Evolutionary conservation across 192 early-diverging fungal species (phyloP), one percentile per base, ranked within the genome.

Genomic region (Coemansia umbellata): DNA sequence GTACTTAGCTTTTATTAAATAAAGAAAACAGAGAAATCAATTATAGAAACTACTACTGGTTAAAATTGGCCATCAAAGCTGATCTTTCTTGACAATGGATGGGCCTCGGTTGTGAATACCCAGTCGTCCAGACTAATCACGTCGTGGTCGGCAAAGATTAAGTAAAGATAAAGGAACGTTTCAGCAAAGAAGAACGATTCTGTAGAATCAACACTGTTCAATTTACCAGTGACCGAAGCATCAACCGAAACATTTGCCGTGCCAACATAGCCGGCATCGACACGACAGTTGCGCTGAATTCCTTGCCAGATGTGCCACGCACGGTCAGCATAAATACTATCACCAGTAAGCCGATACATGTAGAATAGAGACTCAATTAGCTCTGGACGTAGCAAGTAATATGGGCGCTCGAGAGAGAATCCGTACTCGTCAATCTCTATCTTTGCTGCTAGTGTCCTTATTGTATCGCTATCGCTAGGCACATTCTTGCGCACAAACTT

Each of bases 31-130:
- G 33, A 35, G 19, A 47, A 47, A 1, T 8, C 5, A 2, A 24
- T 14, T 2, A 17, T 26, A 1, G 21, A 7, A 24, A 24, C 2
- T 3, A 5, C 3, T 24, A 22, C 9, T 42, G 26, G 13, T 23
- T 69, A 69, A 28, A 76, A 76, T 9, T 53, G 57, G 23, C 73
- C 73, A 31, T 76, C 73, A 58, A 76, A 76, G 14, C 31, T 23
- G 17, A 51, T 31, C 4, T 41, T 47, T 23, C 66, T 60, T 2
- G 66, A 65, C 53, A 96, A 56, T 31, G 91, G 92, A 62, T 95
- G 95, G 8, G 92, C 93, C 73, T 95, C 95, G 4, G 95, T 98
- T 37, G 95, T 98, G 68, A 96, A 91, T 4, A 97, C 91, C 77
- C 84, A 93, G 58, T 89, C 52, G 58, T 91, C 87, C 11, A 94